Base-by-base conservation (phyloP, 805 yeast genomes). In the Peterozyma toletana region DNA sequence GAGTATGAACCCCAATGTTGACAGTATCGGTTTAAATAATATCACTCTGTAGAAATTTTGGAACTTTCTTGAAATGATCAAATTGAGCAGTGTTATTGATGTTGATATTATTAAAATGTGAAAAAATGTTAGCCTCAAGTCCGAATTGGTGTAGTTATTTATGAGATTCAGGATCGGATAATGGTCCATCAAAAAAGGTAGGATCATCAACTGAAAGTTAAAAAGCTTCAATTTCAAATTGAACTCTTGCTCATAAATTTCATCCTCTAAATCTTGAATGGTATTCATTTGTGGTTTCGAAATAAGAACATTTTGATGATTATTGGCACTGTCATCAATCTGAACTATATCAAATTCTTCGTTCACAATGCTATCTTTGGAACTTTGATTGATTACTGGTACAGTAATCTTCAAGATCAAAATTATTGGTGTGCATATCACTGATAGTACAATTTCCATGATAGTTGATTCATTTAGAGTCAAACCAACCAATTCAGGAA, bases 1-100 rank as follows among this genome's bases (percentile, higher is more conserved):
- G 11, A 46, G 42, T 2, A 52, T 27, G 37, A 64, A 64, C 2
- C 68, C 67, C 29, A 59, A 46, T 7, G 56, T 7, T 10, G 64
- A 40, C 7, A 62, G 45, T 1, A 56, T 2, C 5, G 49, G 47
- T 9, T 52, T 52, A 38, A 58, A 58, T 10, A 51, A n/a, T 13
- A 37, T 38, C 39, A 54, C 56, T 27, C 13, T 31, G 13, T 31
- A 5, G 9, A 31, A 31, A 5, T 31, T 31, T 9, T 31, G 4
- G 34, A 31, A 31, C 5, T 13, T 31, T 5, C 4, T 5, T 13
- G 13, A 31, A 13, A 11, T 14, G 3, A 31, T 31, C 15, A 31
- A 31, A 31, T 31, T 31, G 34, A 31, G 34, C 15, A 14, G 15
- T 9, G 15, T 11, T 5, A 31, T 9, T 31, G 15, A 5, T 31